Evolutionary conservation across 108 stramenopile species (phyloP).

Genomic region (Epithemia pelagica): DNA sequence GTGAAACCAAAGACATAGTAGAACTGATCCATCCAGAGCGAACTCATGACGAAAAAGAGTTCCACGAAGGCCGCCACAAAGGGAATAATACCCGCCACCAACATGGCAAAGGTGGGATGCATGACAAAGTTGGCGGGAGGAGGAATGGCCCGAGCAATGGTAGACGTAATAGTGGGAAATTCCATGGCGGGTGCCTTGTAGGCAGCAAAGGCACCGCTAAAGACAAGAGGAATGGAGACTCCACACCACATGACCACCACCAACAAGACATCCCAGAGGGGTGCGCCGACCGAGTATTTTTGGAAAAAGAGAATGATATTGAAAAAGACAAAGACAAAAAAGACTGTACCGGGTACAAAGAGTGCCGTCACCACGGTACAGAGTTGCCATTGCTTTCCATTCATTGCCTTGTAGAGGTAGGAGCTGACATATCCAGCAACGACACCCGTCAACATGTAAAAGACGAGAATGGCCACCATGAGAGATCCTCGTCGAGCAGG

Average conservation of each 20-base stretch:
- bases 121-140: conserved; percentile 65
- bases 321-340: conserved; percentile 79
- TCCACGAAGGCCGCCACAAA: conserved; percentile 98
- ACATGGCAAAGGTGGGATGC: conserved; percentile 70
- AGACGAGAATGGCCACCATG: conserved; percentile 82
- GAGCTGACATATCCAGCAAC: conserved; percentile 84
- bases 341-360: conserved; percentile 83
- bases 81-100: conserved; percentile 89
- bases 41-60: conserved; percentile 97
- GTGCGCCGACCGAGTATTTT: conserved; percentile 85
- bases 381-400: conserved; percentile 88
- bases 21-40: conserved; percentile 98
- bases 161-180: conserved; percentile 85
- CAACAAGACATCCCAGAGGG: conserved; percentile 86
- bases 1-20: conserved; percentile 99
- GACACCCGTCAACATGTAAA: conserved; percentile 87
- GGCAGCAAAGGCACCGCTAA: conserved; percentile 97
- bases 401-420: conserved; percentile 90
- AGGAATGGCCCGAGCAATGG: conserved; percentile 90
- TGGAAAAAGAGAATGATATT: conserved; percentile 85
- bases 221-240: conserved; percentile 94
- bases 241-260: conserved; percentile 97
- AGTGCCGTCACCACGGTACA: conserved; percentile 91
- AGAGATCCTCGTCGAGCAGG: conserved; percentile 92
- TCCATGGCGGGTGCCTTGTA: conserved; percentile 86